These are phyloP conservation scores for Hysterium pulicare DNA, from an alignment of 2,329 filamentous ascomycete genomes.

Conservation along the genomic window DNA sequence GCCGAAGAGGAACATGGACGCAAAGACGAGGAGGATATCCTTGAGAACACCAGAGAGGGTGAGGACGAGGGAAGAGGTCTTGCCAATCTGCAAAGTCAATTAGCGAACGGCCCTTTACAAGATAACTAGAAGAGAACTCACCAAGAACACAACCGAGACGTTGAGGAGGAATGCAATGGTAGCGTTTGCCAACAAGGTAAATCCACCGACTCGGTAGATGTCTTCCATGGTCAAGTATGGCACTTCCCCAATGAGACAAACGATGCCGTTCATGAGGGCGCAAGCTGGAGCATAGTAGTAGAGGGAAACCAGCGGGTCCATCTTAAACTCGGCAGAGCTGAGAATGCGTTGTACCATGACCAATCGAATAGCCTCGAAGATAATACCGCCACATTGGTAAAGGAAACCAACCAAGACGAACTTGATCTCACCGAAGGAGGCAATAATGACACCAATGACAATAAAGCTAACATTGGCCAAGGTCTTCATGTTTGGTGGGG, in stretches of 20 bases:
- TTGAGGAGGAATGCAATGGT: conserved; percentile 77
- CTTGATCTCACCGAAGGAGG: conserved; percentile 91
- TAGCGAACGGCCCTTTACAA: conserved; percentile 5
- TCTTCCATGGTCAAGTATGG: conserved; percentile 67
- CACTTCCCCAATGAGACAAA: conserved; percentile 71
- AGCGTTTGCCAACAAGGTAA: conserved; percentile 72
- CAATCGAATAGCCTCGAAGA: conserved; percentile 78
- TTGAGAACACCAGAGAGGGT: conserved; percentile 86
- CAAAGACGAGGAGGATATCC: conserved; percentile 77
- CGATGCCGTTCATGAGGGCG: conserved; percentile 73
- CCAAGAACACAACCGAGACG: conserved; percentile 80
- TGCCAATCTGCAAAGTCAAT: conserved; percentile 64
- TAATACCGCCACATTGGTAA: conserved; percentile 73
- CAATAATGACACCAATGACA: conserved; percentile 89
- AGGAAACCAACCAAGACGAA: conserved; percentile 79
- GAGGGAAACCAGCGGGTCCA: conserved; percentile 83
- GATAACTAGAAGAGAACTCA: conserved; percentile 46
- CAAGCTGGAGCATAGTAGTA: conserved; percentile 89
- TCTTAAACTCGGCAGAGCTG: conserved; percentile 82
- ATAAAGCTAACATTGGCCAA: conserved; percentile 93
- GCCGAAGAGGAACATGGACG: conserved; percentile 78
- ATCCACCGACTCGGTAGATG: conserved; percentile 68
- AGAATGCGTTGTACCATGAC: conserved; percentile 82
- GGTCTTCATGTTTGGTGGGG: conserved; percentile 78
- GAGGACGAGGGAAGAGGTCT: conserved; percentile 80